A percentile compares a stretch with the other conserved stretches of the same genome.
These are phyloP conservation scores for Hypoxylon sp. DNA, from an alignment of 2,329 filamentous ascomycete species.

Conservation along the genomic window DNA sequence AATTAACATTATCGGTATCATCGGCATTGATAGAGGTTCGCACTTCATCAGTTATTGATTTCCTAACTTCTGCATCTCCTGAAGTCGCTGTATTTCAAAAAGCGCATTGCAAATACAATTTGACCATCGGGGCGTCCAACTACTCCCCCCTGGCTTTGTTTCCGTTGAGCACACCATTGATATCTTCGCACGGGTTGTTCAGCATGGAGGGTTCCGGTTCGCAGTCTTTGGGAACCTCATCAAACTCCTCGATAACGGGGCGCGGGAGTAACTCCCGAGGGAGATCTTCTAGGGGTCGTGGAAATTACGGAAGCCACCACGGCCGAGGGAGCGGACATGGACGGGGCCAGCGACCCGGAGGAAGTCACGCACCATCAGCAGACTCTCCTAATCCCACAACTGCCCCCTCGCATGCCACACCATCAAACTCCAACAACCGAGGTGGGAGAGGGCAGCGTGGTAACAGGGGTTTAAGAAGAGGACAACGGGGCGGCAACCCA, in stretches of 20 bases:
- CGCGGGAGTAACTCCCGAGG: constrained; percentile 39
- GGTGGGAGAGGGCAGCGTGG: constrained; percentile 46
- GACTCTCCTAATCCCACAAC: background rate
- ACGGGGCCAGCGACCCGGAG: constrained; percentile 29
- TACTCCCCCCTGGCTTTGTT: constrained; percentile 6
- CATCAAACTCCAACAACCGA: constrained; percentile 33
- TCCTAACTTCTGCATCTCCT: constrained; percentile 39
- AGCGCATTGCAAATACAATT: constrained; percentile 53
- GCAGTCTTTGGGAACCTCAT: constrained; percentile 18
- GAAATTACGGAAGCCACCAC: constrained; percentile 12
- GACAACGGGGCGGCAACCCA: constrained; percentile 20
- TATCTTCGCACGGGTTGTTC: background rate
- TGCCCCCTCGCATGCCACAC: constrained; percentile 5
- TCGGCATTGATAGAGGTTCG: constrained; percentile 6
- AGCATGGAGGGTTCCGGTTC: constrained; percentile 39
- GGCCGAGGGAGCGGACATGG: constrained; percentile 31
- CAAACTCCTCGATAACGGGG: constrained; percentile 23
- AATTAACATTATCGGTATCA: too few species aligned
- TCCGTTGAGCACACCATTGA: background rate
- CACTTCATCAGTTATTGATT: background rate
- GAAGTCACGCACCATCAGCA: constrained; percentile 10
- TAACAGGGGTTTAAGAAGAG: constrained; percentile 45
- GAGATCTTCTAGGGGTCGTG: constrained; percentile 37
- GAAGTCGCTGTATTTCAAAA: constrained; percentile 64
- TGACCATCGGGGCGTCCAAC: too few species aligned